Conservation (phyloP, 2,329 filamentous ascomycete species). For the Aspergillus proliferans region DNA sequence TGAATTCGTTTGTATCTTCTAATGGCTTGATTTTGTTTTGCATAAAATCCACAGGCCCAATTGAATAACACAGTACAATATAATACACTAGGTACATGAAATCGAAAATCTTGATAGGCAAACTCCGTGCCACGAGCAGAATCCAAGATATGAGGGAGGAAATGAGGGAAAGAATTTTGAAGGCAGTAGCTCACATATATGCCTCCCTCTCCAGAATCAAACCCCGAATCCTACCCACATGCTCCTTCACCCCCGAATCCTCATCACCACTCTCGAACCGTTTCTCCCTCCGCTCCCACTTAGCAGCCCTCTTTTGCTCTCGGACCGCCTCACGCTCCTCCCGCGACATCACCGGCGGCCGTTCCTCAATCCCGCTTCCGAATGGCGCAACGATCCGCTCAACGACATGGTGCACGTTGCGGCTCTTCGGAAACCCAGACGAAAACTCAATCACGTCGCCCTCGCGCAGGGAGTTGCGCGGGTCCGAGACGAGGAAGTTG, state of each 20-base stretch:
- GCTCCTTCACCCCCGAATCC: conserved; percentile 14
- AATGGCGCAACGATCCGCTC: conserved; percentile 40
- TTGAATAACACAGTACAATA: background rate
- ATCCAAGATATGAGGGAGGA: background rate
- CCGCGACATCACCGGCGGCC: conserved; percentile 30
- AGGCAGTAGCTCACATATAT: background rate
- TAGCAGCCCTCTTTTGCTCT: conserved; percentile 24
- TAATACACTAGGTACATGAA: conserved; percentile 1
- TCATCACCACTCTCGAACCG: conserved; percentile 12
- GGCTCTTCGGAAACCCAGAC: conserved; percentile 33
- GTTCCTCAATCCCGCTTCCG: conserved; percentile 27
- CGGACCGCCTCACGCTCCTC: conserved; percentile 30
- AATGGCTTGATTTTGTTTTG: conserved; percentile 50
- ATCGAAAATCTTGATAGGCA: background rate
- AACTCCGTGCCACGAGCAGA: background rate
- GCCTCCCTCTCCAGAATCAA: conserved; percentile 22
- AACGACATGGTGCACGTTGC: conserved; percentile 35
- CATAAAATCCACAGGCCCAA: conserved; percentile 18
- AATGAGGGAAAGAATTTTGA: background rate
- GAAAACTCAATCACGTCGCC: conserved; percentile 42
- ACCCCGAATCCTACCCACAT: conserved; percentile 22
- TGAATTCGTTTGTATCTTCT: too few species aligned
- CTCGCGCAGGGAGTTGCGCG: conserved; percentile 35
- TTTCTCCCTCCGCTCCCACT: conserved; percentile 26
- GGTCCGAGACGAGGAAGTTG: conserved; percentile 32